These are phyloP conservation scores for Castanopsis chinensis DNA, from an alignment of 306 rosid genomes.

Conservation along the genomic window DNA sequence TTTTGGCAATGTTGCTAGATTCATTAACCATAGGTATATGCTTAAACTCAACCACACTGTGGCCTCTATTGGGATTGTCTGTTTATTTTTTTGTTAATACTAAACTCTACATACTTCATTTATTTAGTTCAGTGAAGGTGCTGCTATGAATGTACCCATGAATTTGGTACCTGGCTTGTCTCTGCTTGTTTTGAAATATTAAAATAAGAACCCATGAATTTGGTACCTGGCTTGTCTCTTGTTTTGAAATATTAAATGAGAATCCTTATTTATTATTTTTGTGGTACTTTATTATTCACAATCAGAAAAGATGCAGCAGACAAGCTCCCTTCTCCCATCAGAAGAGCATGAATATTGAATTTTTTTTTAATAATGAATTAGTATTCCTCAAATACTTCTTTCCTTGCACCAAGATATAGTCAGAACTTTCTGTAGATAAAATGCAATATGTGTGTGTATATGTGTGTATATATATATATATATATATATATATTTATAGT, in stretches of 20 bases:
- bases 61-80: background rate
- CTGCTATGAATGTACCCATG: no score
- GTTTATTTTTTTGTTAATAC: background rate
- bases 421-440: background rate
- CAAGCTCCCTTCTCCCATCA: background rate
- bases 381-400: background rate
- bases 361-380: background rate
- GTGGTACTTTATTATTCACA: background rate
- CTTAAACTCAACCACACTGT: background rate
- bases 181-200: no score
- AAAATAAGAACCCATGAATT: no score
- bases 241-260: no score
- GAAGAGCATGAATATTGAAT: background rate
- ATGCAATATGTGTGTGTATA: background rate
- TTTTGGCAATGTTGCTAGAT: constrained; percentile 86
- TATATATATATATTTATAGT: no score
- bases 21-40: constrained; percentile 86
- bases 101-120: background rate
- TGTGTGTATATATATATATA: no score
- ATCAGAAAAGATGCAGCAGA: background rate
- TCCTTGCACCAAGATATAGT: background rate
- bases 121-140: no score
- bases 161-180: no score
- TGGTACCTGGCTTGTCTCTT: no score
- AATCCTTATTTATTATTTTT: background rate